Evolutionary conservation across 2,329 filamentous ascomycete genomes (phyloP), one percentile per base, ranked within the genome.

Genomic region (Talaromyces pinophilus): DNA sequence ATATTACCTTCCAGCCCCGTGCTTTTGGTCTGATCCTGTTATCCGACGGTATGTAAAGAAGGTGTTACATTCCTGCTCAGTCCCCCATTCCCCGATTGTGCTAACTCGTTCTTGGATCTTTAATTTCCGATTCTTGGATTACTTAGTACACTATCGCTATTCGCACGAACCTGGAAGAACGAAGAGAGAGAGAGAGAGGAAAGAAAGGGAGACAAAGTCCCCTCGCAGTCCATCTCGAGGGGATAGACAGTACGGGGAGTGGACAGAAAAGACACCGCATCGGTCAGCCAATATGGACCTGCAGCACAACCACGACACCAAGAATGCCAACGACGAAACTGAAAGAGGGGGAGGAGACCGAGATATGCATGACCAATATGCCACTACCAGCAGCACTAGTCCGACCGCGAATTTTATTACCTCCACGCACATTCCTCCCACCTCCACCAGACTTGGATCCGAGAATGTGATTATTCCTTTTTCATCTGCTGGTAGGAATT

Each of bases 351-450:
- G 19, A 38, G 54, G 19, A 38, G 33, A 54, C 50, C 50, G 15
- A 38, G 33, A 57, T 25, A 38, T 38, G 60, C 60, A 62, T 40
- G 60, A 52, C 30, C 38, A 3, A 38, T 30, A 17, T 28, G 48
- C 22, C 48, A 22, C 19, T 33, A 44, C 13, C 15, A 17, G 25
- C 48, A 40, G 19, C 11, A n/a, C 33, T 38, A 22, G 33, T 57
- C n/a, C 33, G 17, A 57, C 54, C 30, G 30, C 54, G n/a, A 57
- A 57, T 38, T 17, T 38, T 22, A 25, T 19, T 57, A 57, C 33
- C n/a, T 57, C 54, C 54, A 57, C 62, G 62, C 62, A 64, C 62
- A 64, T 64, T 64, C 62, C 62, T 35, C n/a, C 33, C 22, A 40
- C 35, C 28, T 42, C 33, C 61, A 6, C 10, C 57, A 17, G 19